Conservation (phyloP, 2,329 filamentous ascomycete species). For the Pestalotiopsis sp. region DNA sequence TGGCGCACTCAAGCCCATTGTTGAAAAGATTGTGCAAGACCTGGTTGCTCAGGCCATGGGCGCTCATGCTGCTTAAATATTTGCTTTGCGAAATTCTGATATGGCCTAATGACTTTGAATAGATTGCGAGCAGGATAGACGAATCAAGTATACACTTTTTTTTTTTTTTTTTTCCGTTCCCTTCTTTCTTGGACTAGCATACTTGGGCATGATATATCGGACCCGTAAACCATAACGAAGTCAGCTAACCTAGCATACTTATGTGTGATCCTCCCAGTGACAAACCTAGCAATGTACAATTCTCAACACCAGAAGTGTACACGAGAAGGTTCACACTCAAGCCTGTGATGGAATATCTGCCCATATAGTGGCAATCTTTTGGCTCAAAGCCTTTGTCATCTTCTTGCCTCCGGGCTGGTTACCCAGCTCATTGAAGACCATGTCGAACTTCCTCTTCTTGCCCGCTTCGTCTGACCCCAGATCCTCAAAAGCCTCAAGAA, state of each 20-base stretch:
- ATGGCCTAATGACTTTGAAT: not conserved
- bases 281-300: not conserved
- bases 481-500: slow-evolving; percentile 68
- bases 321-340: not conserved
- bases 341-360: slow-evolving; percentile 37
- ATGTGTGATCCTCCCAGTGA: not conserved
- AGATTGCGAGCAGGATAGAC: not conserved
- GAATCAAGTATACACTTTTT: not conserved
- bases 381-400: slow-evolving; percentile 64
- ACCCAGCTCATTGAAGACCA: slow-evolving; percentile 59
- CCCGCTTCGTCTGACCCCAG: slow-evolving; percentile 50
- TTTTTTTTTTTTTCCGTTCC: not conserved
- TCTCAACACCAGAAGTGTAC: not conserved
- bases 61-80: slow-evolving; percentile 16
- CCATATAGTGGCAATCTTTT: slow-evolving; percentile 74
- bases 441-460: slow-evolving; percentile 56
- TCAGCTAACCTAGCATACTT: not conserved
- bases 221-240: not conserved
- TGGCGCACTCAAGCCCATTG: slow-evolving; percentile 51
- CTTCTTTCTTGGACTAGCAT: not conserved
- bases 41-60: slow-evolving; percentile 71
- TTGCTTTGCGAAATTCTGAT: not conserved
- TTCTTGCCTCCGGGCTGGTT: slow-evolving; percentile 67
- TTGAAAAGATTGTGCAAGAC: slow-evolving; percentile 73
- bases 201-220: not conserved